phyloP scores from a whole-genome alignment of 1,284 basidiomycete species.

The Ceratobasidium sp. region DNA sequence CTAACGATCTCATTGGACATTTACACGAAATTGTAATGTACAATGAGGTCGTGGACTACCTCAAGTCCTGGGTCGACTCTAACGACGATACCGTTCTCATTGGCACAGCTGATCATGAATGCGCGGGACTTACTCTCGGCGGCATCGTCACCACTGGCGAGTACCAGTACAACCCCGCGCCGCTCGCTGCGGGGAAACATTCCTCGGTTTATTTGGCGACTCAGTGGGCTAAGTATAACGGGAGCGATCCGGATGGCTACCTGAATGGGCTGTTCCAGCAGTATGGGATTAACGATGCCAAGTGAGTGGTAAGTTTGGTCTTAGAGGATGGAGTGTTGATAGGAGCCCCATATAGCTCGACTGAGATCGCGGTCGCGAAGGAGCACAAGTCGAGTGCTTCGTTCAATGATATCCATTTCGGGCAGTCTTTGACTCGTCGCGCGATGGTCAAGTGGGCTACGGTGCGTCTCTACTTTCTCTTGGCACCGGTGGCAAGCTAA shows the following conservation, averaged over 20 bases:
- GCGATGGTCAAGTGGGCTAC: conserved; percentile 47
- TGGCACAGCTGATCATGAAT: conserved; percentile 54
- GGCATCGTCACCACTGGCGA: conserved; percentile 41
- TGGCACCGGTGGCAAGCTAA: conserved; percentile 18
- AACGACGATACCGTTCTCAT: conserved; percentile 53
- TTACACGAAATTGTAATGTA: conserved; percentile 53
- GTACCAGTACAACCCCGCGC: conserved; percentile 51
- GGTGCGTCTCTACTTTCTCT: conserved; percentile 28
- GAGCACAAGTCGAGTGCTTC: conserved; percentile 35
- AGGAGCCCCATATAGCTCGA: conserved; percentile 21
- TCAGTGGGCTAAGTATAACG: conserved; percentile 46
- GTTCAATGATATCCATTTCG: conserved; percentile 46
- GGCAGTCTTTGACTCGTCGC: conserved; percentile 46
- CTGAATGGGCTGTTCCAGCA: conserved; percentile 45
- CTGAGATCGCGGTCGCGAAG: conserved; percentile 47
- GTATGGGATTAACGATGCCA: conserved; percentile 52
- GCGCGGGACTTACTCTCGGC: conserved; percentile 54
- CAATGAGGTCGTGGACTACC: conserved; percentile 53
- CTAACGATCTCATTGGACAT: conserved; percentile 55
- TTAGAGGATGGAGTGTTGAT: neutral
- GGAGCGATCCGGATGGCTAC: conserved; percentile 50
- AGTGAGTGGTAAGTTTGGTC: conserved; percentile 16
- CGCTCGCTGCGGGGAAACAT: conserved; percentile 52
- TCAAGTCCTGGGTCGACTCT: conserved; percentile 53
- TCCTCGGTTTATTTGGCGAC: conserved; percentile 53